These are phyloP conservation scores for Syncephalastrum contaminatum DNA, from an alignment of 371 early-diverging fungal species.

Conservation along the genomic window DNA sequence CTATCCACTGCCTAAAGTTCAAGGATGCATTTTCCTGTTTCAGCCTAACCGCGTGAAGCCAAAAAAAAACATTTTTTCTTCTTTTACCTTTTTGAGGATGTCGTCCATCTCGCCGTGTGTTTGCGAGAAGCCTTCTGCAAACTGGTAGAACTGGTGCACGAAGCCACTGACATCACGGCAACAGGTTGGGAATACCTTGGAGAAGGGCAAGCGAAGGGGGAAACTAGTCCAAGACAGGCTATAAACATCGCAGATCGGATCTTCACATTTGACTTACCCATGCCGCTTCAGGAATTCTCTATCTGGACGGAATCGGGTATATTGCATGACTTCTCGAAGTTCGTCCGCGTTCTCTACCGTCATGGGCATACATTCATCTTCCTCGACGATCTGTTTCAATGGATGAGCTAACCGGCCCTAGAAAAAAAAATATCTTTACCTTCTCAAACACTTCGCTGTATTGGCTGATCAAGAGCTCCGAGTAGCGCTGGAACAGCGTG, in stretches of 20 bases:
- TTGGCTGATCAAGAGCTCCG: conserved; percentile 72
- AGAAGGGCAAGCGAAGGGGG: conserved; percentile 81
- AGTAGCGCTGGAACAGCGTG: conserved; percentile 80
- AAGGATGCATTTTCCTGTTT: background rate
- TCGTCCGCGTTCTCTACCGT: conserved; percentile 68
- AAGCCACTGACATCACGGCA: conserved; percentile 73
- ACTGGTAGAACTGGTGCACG: conserved; percentile 80
- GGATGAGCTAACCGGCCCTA: background rate
- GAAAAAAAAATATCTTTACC: conserved; percentile 32
- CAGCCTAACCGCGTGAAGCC: no score
- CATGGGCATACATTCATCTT: conserved; percentile 87
- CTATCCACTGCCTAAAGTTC: conserved; percentile 69
- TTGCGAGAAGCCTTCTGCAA: conserved; percentile 83
- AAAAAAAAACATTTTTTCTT: background rate
- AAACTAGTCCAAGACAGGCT: conserved; percentile 46
- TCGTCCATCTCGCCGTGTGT: conserved; percentile 88
- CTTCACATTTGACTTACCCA: conserved; percentile 25
- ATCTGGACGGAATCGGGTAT: conserved; percentile 51
- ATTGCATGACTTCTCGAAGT: conserved; percentile 52
- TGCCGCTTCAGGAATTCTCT: conserved; percentile 40
- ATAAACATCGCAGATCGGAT: background rate
- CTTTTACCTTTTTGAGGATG: conserved; percentile 70
- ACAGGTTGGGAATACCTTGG: conserved; percentile 75
- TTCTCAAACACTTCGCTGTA: conserved; percentile 71
- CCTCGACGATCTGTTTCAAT: conserved; percentile 63